Conservation (phyloP, 208 protist genomes). For the Wallacemonas sp. region DNA sequence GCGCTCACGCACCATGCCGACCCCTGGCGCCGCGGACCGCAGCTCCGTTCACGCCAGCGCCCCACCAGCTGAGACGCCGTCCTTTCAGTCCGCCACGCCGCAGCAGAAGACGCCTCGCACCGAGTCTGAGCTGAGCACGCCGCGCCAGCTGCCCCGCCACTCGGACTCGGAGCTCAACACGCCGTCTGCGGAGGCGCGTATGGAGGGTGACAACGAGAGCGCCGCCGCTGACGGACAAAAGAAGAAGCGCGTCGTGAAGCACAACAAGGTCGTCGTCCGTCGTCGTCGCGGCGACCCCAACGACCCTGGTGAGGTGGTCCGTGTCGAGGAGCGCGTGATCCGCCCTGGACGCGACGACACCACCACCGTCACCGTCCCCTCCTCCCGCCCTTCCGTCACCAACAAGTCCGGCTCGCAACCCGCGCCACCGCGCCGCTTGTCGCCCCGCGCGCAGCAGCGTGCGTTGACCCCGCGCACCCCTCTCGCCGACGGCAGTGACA, state of each 20-base stretch:
- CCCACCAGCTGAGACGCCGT: background rate
- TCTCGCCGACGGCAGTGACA: constrained; percentile 4
- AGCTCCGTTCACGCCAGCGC: background rate
- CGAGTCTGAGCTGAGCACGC: constrained; percentile 6
- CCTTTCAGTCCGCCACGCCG: background rate
- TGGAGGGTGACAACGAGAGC: constrained; percentile 12
- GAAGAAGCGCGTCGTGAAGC: constrained; percentile 23
- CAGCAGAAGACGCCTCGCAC: background rate
- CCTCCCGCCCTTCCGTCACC: constrained; percentile 5
- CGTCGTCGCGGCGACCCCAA: constrained; percentile 23
- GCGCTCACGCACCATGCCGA: constrained; percentile 5
- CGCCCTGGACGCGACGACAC: constrained; percentile 21
- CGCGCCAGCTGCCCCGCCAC: background rate
- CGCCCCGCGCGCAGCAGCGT: constrained; percentile 35
- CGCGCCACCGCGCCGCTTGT: constrained; percentile 43
- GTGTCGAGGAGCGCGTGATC: constrained; percentile 26
- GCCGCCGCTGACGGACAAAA: constrained; percentile 9
- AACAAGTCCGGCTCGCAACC: constrained; percentile 3
- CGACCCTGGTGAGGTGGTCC: constrained; percentile 24
- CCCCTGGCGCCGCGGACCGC: background rate
- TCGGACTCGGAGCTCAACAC: background rate
- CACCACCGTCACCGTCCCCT: constrained; percentile 9
- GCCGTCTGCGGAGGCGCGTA: background rate
- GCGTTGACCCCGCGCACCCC: constrained; percentile 31
- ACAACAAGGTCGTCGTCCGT: constrained; percentile 29